Base-by-base conservation (phyloP, 345 rosid genomes). In the Dovyalis caffra region DNA sequence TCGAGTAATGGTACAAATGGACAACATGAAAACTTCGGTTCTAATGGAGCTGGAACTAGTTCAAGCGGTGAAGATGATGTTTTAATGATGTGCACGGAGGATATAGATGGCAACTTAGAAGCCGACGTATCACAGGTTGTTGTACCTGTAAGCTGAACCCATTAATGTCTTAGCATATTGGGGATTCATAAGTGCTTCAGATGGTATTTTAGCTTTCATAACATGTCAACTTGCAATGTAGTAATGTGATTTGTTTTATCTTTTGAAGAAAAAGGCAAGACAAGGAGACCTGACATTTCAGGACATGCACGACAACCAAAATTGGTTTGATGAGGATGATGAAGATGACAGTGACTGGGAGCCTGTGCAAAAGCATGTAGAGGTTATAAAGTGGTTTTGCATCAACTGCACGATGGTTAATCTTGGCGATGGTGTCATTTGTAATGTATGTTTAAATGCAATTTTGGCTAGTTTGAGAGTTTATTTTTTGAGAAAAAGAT, bases 261-360 rank as follows among this genome's bases (percentile, higher is more conserved):
- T 15, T 64, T 35, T 73, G 74, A 87, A 90, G 89, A 87, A 83
- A 60, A 82, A 82, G 79, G 84, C 78, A 62, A 85, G 85, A 74
- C 87, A 79, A 23, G 86, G 83, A 80, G 95, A 93, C 63, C 82
- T 88, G 87, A 92, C 93, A 61, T 83, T 90, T 68, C 86, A 88
- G 78, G 98, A 93, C 76, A 83, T 93, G 76, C 89, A 87, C 78
- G 74, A 77, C 58, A 80, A 86, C 25, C 82, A 88, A n/a, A 63
- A 78, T 21, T 72, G 78, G 56, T 84, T 87, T 38, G 79, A 87
- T 53, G 96, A 85, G 1, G 98, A 90, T 0, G 99, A 87, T 0
- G 92, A 95, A 29, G 97, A 92, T 64, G 95, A 90, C 76, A 89
- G 91, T 82, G 98, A 95, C 14, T 93, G 99, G 99, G 98, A 93